Conservation (phyloP, 495 filamentous ascomycete genomes). For the Physcia stellaris region DNA sequence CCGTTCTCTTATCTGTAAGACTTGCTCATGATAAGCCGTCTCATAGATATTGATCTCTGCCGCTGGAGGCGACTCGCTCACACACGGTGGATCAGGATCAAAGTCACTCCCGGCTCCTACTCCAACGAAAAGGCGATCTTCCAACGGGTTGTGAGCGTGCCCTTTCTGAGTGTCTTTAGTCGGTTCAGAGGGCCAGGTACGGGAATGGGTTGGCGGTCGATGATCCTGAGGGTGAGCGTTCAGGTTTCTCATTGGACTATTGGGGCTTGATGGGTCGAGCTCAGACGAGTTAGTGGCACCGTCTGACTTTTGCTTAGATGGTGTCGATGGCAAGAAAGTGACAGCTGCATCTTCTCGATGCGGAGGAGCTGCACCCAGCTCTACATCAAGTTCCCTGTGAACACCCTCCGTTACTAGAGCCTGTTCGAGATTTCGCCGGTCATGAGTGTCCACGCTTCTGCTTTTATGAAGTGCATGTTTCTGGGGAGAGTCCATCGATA, state of each 20-base stretch:
- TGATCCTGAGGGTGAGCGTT: slow-evolving; percentile 13
- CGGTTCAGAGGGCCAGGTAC: slow-evolving; percentile 2
- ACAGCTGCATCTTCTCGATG: slow-evolving; percentile 10
- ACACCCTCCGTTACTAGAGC: slow-evolving; percentile 36
- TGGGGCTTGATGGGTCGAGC: slow-evolving; percentile 1
- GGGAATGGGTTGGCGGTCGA: slow-evolving; percentile 6
- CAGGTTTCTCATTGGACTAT: slow-evolving; percentile 8
- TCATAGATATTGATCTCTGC: slow-evolving; percentile 81
- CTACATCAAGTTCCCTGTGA: slow-evolving; percentile 20
- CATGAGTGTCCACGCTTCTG: slow-evolving; percentile 36
- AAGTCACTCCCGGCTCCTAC: slow-evolving; percentile 42
- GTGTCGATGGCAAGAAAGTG: slow-evolving; percentile 6
- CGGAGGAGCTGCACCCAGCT: slow-evolving; percentile 3
- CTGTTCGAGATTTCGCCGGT: slow-evolving; percentile 33
- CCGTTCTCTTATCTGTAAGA: slow-evolving; percentile 50
- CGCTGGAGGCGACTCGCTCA: slow-evolving; percentile 66
- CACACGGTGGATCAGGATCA: slow-evolving; percentile 26
- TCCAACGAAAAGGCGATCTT: slow-evolving; percentile 51
- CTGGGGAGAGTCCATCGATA: slow-evolving; percentile 37
- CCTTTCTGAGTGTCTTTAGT: slow-evolving; percentile 28
- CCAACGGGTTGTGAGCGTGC: slow-evolving; percentile 51
- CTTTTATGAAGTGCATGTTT: slow-evolving; percentile 20
- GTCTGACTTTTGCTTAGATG: slow-evolving; percentile 11
- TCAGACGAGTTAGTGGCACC: slow-evolving; percentile 4
- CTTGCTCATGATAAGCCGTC: slow-evolving; percentile 67